A percentile compares a stretch with the other conserved stretches of the same genome.
Evolutionary conservation across 768 basidiomycete species (phyloP).

Genomic region (Naganishia onofrii): DNA sequence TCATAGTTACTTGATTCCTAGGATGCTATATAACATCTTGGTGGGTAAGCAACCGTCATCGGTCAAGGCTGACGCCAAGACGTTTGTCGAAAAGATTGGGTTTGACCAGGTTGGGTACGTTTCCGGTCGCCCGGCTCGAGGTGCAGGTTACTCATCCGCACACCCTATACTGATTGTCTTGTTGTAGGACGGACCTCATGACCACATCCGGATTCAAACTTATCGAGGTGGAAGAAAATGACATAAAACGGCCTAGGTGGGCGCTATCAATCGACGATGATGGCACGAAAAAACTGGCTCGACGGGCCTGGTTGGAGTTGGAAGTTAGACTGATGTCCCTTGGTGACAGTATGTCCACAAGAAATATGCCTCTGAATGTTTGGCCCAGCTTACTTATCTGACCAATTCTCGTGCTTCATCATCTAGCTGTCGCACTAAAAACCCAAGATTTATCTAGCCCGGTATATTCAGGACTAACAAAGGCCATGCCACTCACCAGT

Average conservation of each 20-base stretch:
- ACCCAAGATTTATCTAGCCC: not conserved
- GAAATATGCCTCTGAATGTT: not conserved
- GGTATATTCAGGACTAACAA: not conserved
- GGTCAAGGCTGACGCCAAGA: conserved; percentile 13
- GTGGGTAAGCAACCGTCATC: not conserved
- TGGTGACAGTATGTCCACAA: not conserved
- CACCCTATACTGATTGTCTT: not conserved
- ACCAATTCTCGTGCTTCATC: not conserved
- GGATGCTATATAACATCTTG: conserved; percentile 4
- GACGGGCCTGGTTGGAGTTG: conserved; percentile 22
- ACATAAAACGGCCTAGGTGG: conserved; percentile 5
- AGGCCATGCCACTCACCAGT: not conserved
- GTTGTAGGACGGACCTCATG: conserved; percentile 14
- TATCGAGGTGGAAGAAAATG: conserved; percentile 14
- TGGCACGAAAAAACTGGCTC: not conserved
- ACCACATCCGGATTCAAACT: not conserved
- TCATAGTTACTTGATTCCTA: not conserved
- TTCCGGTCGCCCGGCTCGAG: not conserved
- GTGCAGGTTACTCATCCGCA: not conserved
- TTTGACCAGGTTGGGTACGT: conserved; percentile 21
- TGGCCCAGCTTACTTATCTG: too few species aligned
- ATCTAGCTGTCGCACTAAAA: not conserved
- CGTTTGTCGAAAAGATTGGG: conserved; percentile 13
- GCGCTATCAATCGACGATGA: conserved; percentile 1
- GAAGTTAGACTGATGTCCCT: not conserved